phyloP scores from a whole-genome alignment of 169 alveolate genomes.

The Perkinsus marinus region DNA sequence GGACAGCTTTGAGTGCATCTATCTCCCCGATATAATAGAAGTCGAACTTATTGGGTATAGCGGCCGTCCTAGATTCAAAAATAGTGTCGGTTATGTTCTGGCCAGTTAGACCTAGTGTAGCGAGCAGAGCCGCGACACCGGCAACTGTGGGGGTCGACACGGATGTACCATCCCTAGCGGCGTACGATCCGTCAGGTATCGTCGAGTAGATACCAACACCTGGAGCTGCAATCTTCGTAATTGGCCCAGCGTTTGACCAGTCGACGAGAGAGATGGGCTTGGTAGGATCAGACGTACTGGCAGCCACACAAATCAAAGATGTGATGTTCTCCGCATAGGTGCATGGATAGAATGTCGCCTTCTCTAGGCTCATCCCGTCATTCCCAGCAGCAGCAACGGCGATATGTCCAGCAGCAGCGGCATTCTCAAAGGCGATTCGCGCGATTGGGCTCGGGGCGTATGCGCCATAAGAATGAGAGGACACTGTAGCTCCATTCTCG shows the following conservation, averaged over 20 bases:
- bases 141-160: no score
- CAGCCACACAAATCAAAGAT: no score
- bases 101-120: background rate
- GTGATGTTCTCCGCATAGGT: constrained; percentile 13
- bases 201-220: constrained; percentile 29
- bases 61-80: background rate
- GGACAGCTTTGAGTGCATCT: no score
- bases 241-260: constrained; percentile 17
- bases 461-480: no score
- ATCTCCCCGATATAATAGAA: no score
- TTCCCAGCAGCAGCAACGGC: constrained; percentile 29
- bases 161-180: constrained; percentile 15
- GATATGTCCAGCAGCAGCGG: constrained; percentile 15
- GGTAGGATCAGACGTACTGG: background rate
- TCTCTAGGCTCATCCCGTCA: constrained; percentile 8
- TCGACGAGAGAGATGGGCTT: background rate
- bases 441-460: background rate
- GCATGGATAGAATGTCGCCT: constrained; percentile 19
- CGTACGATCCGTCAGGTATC: constrained; percentile 11
- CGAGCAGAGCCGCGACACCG: constrained; percentile 6
- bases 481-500: no score
- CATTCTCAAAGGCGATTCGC: constrained; percentile 20
- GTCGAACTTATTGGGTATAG: no score
- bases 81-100: background rate
- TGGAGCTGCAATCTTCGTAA: constrained; percentile 27